Evolutionary conservation across 805 yeast species (phyloP).

Genomic region (Candida arabinofermentans): DNA sequence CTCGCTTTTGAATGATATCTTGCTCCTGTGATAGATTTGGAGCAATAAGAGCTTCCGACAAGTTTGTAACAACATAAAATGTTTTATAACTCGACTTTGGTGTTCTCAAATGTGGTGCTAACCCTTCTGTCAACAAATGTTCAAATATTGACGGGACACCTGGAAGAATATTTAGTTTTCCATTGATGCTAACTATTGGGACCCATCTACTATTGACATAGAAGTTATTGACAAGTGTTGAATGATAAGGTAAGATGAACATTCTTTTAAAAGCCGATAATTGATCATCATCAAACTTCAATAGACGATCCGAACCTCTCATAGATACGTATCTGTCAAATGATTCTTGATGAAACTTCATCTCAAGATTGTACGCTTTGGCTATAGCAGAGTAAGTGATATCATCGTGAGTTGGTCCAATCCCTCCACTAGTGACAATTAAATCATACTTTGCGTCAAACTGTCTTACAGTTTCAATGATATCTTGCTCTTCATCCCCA

Average conservation of each 20-base stretch:
- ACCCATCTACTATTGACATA: slow-evolving; percentile 69
- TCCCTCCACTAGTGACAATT: slow-evolving; percentile 67
- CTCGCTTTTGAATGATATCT: slow-evolving; percentile 28
- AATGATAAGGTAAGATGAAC: slow-evolving; percentile 65
- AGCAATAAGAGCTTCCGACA: slow-evolving; percentile 67
- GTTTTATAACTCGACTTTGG: slow-evolving; percentile 37
- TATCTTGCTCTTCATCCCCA: slow-evolving; percentile 72
- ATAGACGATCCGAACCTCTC: slow-evolving; percentile 33
- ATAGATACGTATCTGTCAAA: slow-evolving; percentile 54
- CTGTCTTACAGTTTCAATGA: slow-evolving; percentile 45
- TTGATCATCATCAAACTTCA: slow-evolving; percentile 38
- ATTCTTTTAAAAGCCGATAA: slow-evolving; percentile 62
- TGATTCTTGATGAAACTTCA: slow-evolving; percentile 52
- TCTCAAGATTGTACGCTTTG: slow-evolving; percentile 49
- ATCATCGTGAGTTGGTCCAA: slow-evolving; percentile 91
- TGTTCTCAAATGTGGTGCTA: slow-evolving; percentile 34
- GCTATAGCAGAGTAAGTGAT: slow-evolving; percentile 79
- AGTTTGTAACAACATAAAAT: slow-evolving; percentile 56
- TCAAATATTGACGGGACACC: slow-evolving; percentile 79
- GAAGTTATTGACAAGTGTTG: slow-evolving; percentile 37
- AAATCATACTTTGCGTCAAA: slow-evolving; percentile 55
- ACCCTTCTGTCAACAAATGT: slow-evolving; percentile 41
- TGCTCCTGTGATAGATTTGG: slow-evolving; percentile 56
- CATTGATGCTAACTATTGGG: slow-evolving; percentile 68
- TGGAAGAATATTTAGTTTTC: slow-evolving; percentile 69